Base-by-base conservation (phyloP, 352 stramenopile species). In the Phytophthora sansomeana region DNA sequence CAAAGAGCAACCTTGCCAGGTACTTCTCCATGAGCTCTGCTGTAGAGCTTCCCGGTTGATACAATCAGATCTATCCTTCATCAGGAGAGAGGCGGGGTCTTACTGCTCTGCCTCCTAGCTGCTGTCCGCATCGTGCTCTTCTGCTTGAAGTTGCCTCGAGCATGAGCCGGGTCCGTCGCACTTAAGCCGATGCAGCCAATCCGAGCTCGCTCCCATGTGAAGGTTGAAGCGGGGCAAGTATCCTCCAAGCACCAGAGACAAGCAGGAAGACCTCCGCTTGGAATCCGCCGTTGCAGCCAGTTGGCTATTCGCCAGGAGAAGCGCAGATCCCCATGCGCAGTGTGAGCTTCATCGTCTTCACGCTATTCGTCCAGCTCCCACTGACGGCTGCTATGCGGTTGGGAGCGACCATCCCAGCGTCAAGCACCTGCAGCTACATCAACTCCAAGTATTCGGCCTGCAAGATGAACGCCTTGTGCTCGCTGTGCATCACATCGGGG, bases 381-480 rank as follows among this genome's bases (percentile, higher is more conserved):
- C 43, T 17, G 43, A 33, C 43, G 10, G 14, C 3, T 14, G 26
- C 24, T 3, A 24, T 24, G 21, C 21, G 21, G 21, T 24, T 24
- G 43, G 59, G 59, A 6, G 50, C 30, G n/a, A 38, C 32, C 13
- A 56, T 54, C 21, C 42, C 59, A 1, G 43, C 41, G 42, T 68
- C 17, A n/a, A 64, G 46, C 44, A 61, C 60, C 2, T 88, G 79
- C 58, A 47, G 56, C 19, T 24, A 58, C 13, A 51, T 76, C 55
- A 85, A 72, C 51, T 57, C 28, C 21, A 46, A 69, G 7, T 62
- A 58, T 30, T 35, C 81, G 46, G 26, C 64, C 6, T 87, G 80
- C 68, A 52, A 83, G 41, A 55, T 83, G 21, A 54, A 76, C 44
- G 33, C 30, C 33, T 69, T 82, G 51, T 89, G 80, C 57, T 19